Base-by-base conservation (phyloP, 2,329 filamentous ascomycete species). In the Aspergillus ruber region DNA sequence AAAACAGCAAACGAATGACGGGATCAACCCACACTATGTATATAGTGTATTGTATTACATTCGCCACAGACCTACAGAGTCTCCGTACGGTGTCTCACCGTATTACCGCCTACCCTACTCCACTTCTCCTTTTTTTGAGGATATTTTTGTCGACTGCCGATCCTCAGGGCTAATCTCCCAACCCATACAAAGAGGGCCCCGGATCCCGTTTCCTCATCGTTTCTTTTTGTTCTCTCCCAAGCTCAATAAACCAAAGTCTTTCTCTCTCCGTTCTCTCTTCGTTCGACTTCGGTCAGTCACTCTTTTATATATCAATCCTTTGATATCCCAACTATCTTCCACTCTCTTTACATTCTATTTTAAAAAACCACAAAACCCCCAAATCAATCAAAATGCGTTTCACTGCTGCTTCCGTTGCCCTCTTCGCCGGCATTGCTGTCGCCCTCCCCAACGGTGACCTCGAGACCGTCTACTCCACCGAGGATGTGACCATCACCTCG, bases 401-500 rank as follows among this genome's bases (percentile, higher is more conserved):
- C 68, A 58, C 69, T 49, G 53, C 61, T 59, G 64, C 63, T 55
- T 59, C 68, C 54, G 53, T 70, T 57, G 69, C 68, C 52, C 56
- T 71, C 57, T 68, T 70, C 61, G 67, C 66, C 52, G 65, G 66
- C 60, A 62, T 71, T 53, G 67, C 63, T 47, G 60, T 63, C 57
- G 68, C 68, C 52, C 48, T 64, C 49, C 66, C 65, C 52, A 57
- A 60, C 50, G 62, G 58, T 49, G 61, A 58, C 47, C 57, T 65
- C 50, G 47, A 63, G 56, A 75, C 78, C 61, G 70, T 82, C 70
- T 81, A 78, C 76, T 69, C 71, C 63, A 81, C 78, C 56, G 74
- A 81, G 63, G 73, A 76, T 63, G 71, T 79, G 57, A 84, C 81
- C 69, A 72, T 84, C 76, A 83, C 78, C 67, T 80, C 77, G 45